Conservation (phyloP, 257 asterid species). For the Solanum megistacrolobum region DNA sequence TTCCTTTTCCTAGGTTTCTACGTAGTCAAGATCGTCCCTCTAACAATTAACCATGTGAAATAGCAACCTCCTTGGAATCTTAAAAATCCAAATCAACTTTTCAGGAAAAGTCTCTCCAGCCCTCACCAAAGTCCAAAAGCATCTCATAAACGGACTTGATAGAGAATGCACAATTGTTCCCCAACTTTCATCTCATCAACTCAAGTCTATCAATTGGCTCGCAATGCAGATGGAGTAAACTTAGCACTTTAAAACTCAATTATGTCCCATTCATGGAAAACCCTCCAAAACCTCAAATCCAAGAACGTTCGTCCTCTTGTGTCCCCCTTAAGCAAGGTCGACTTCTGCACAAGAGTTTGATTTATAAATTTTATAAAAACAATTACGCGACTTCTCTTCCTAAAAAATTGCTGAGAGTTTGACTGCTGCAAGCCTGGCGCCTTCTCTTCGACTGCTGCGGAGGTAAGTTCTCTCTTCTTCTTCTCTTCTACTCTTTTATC, state of each 20-base stretch:
- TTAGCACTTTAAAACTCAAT: too few species aligned
- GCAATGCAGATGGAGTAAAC: background rate
- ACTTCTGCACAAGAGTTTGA: background rate
- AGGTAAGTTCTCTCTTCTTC: background rate
- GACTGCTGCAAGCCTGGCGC: background rate
- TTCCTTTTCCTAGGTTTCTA: background rate
- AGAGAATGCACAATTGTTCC: background rate
- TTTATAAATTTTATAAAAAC: background rate
- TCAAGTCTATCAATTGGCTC: background rate
- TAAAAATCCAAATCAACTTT: background rate
- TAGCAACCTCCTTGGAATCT: background rate
- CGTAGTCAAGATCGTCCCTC: background rate
- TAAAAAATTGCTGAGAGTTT: background rate
- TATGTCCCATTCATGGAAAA: background rate
- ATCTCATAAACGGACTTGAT: background rate
- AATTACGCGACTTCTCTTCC: background rate
- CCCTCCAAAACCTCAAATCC: background rate
- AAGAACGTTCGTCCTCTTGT: background rate
- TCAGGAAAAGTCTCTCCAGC: background rate
- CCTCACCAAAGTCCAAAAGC: background rate
- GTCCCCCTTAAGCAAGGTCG: background rate
- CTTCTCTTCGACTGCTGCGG: background rate
- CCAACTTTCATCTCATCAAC: background rate
- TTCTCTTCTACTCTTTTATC: background rate
- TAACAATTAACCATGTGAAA: background rate